Evolutionary conservation across 1,284 basidiomycete genomes (phyloP).

Genomic region (Malassezia pachydermatis): DNA sequence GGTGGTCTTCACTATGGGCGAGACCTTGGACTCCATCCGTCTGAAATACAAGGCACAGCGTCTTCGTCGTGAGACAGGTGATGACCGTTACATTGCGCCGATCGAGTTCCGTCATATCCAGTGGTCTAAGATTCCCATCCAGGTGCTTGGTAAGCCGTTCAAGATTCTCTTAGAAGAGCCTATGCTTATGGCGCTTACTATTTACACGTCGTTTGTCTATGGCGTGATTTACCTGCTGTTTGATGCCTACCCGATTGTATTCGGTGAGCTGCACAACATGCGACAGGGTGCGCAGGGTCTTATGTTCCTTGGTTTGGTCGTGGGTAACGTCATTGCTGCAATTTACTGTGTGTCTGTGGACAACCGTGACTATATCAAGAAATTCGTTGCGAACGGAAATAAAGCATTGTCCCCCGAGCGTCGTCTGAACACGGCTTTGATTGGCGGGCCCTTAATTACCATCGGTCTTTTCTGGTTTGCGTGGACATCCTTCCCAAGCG

Average conservation of each 20-base stretch:
- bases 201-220: constrained; percentile 68
- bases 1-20: constrained; percentile 62
- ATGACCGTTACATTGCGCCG: constrained; percentile 54
- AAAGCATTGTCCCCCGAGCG: constrained; percentile 31
- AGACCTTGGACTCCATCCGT: constrained; percentile 59
- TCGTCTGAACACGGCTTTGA: constrained; percentile 34
- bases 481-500: constrained; percentile 29
- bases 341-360: constrained; percentile 28
- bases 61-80: constrained; percentile 58
- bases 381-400: constrained; percentile 28
- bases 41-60: constrained; percentile 53
- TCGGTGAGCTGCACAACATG: constrained; percentile 37
- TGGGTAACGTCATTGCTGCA: constrained; percentile 30
- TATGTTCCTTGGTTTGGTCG: constrained; percentile 46
- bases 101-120: constrained; percentile 24
- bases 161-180: constrained; percentile 58
- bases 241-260: constrained; percentile 47
- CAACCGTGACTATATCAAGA: constrained; percentile 32
- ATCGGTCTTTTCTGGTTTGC: constrained; percentile 50
- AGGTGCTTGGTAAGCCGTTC: constrained; percentile 58
- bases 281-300: constrained; percentile 36
- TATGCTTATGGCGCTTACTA: constrained; percentile 62
- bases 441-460: constrained; percentile 47
- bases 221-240: constrained; percentile 49
- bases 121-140: constrained; percentile 46